These are phyloP conservation scores for Blastobotrys americana DNA, from an alignment of 805 yeast species.

Conservation along the genomic window DNA sequence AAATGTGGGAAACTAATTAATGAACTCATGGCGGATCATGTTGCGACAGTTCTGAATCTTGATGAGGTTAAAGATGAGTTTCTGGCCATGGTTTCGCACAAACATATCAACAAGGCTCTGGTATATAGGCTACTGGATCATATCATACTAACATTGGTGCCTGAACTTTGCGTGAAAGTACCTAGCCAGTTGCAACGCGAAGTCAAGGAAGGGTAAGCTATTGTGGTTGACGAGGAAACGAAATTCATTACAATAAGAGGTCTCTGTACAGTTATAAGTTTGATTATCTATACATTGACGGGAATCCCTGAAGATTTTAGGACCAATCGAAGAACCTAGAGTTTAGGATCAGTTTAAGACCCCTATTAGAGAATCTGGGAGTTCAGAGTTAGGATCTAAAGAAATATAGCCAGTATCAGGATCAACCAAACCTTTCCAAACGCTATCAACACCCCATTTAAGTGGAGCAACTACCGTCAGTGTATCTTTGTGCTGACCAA, in stretches of 20 bases:
- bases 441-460: neutral
- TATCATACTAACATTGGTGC: constrained; percentile 21
- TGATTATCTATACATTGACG: too few relatives aligned
- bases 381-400: too few relatives aligned
- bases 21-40: constrained; percentile 14
- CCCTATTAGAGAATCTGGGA: too few relatives aligned
- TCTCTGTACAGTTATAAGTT: too few relatives aligned
- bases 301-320: too few relatives aligned
- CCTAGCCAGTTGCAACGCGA: too few relatives aligned
- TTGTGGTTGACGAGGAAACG: too few relatives aligned
- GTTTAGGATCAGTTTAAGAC: too few relatives aligned
- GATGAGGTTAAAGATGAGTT: constrained; percentile 18
- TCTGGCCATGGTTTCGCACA: constrained; percentile 22
- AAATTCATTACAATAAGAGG: too few relatives aligned
- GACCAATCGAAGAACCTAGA: too few relatives aligned
- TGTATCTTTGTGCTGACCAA: neutral
- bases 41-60: constrained; percentile 14
- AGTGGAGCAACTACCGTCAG: neutral
- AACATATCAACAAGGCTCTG: constrained; percentile 27
- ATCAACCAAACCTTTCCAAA: neutral
- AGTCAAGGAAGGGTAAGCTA: too few relatives aligned
- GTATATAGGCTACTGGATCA: constrained; percentile 24
- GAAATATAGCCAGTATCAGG: neutral
- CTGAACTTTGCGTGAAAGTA: constrained; percentile 24
- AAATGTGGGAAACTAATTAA: constrained; percentile 15